These are phyloP conservation scores for Blastobotrys chiropterorum DNA, from an alignment of 805 yeast species.

Conservation along the genomic window DNA sequence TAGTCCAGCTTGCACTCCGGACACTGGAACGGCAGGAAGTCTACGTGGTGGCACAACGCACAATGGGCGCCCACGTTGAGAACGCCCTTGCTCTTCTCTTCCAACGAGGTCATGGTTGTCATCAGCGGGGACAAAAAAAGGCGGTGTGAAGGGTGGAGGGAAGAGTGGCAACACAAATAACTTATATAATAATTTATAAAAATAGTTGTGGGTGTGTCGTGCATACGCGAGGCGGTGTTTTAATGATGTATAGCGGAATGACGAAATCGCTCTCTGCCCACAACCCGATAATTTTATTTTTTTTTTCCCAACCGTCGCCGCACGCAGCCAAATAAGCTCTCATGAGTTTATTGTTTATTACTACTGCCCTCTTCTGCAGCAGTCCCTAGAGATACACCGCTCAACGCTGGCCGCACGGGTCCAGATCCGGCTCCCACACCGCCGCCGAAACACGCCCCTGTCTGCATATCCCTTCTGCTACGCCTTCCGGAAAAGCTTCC, in stretches of 20 bases:
- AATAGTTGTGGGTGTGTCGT: not conserved
- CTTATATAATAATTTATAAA: not conserved
- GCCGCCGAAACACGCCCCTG: not conserved
- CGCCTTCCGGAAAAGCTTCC: not conserved
- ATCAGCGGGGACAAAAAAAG: not conserved
- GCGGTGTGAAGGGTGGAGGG: not conserved
- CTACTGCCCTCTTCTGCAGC: not conserved
- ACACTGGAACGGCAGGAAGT: slow-evolving; percentile 39
- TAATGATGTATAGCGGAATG: too few species aligned
- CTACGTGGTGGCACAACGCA: slow-evolving; percentile 33
- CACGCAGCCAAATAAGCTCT: not conserved
- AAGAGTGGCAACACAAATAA: not conserved
- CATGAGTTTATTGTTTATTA: not conserved
- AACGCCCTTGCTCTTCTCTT: slow-evolving; percentile 17
- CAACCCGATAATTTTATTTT: not conserved
- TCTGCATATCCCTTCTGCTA: not conserved
- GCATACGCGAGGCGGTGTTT: not conserved
- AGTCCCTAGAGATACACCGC: too few species aligned
- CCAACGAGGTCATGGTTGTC: slow-evolving; percentile 12
- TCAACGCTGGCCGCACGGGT: too few species aligned
- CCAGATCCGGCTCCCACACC: too few species aligned
- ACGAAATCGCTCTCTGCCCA: not conserved
- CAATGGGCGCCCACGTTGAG: slow-evolving; percentile 38
- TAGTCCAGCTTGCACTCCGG: slow-evolving; percentile 31
- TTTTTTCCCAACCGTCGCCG: not conserved